phyloP scores from a whole-genome alignment of 2,329 filamentous ascomycete genomes.

The Hymenoscyphus infarciens region DNA sequence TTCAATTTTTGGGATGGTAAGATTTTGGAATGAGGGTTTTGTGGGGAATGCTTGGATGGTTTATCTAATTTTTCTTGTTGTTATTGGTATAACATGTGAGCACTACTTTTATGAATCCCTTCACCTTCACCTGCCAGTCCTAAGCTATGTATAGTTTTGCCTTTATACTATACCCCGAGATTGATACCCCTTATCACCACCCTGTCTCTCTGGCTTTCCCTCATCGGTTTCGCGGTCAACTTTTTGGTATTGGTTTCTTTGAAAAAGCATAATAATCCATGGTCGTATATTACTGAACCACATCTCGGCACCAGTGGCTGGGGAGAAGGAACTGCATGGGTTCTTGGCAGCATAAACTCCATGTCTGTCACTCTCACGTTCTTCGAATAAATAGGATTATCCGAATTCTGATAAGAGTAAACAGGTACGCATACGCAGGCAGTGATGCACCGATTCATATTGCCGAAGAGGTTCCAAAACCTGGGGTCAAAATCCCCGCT shows the following conservation, averaged over 20 bases:
- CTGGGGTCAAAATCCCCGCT: slow-evolving; percentile 63
- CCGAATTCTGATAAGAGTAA: neutral
- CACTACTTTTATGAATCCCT: neutral
- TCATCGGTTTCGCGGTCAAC: neutral
- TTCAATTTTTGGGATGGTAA: slow-evolving; percentile 13
- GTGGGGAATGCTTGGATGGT: slow-evolving; percentile 9
- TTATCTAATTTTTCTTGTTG: slow-evolving; percentile 7
- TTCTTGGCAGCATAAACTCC: slow-evolving; percentile 13
- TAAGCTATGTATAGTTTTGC: neutral
- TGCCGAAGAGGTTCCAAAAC: slow-evolving; percentile 67
- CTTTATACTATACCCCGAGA: neutral
- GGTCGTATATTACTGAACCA: slow-evolving; percentile 9
- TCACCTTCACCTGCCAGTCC: neutral
- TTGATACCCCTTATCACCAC: neutral
- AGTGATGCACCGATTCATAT: slow-evolving; percentile 32
- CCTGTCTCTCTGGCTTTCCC: neutral
- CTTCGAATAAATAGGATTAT: neutral
- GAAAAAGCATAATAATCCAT: slow-evolving; percentile 3
- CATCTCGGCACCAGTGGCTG: slow-evolving; percentile 14
- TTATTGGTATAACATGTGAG: neutral
- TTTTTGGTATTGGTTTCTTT: neutral
- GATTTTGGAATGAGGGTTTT: slow-evolving; percentile 12
- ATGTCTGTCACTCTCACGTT: slow-evolving; percentile 3
- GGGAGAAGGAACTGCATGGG: slow-evolving; percentile 11
- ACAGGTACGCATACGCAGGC: slow-evolving; percentile 10